These are phyloP conservation scores for Purpureocillium takamizusanense DNA, from an alignment of 2,329 filamentous ascomycete species.

Conservation along the genomic window DNA sequence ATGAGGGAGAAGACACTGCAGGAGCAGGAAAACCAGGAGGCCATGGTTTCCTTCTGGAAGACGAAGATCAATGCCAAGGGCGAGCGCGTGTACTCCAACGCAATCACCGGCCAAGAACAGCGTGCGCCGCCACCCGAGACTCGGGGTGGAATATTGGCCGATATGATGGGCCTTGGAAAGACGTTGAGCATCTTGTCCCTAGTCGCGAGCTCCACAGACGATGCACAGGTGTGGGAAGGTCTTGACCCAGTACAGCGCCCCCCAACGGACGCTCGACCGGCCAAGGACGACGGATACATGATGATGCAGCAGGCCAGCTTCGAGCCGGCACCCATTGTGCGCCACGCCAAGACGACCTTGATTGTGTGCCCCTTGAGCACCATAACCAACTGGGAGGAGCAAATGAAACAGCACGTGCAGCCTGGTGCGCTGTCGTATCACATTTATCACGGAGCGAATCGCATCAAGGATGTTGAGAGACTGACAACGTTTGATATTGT, in stretches of 20 bases:
- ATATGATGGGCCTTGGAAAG: constrained; percentile 87
- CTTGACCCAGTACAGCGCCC: constrained; percentile 41
- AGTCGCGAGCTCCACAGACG: constrained; percentile 54
- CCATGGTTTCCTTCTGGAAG: constrained; percentile 72
- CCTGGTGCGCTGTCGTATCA: constrained; percentile 59
- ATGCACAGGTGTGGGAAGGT: constrained; percentile 53
- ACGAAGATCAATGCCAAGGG: constrained; percentile 40
- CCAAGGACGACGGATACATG: constrained; percentile 18
- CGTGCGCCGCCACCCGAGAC: constrained; percentile 54
- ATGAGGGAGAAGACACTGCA: constrained; percentile 61
- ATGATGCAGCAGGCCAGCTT: constrained; percentile 26
- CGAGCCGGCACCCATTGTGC: constrained; percentile 41
- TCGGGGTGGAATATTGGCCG: constrained; percentile 66
- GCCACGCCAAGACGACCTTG: constrained; percentile 71
- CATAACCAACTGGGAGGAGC: constrained; percentile 88
- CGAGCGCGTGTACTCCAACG: constrained; percentile 62
- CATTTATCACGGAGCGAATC: constrained; percentile 76
- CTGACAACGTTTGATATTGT: constrained; percentile 73
- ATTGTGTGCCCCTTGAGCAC: constrained; percentile 86
- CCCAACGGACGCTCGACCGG: constrained; percentile 28
- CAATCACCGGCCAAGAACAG: constrained; percentile 69
- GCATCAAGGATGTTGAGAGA: constrained; percentile 58
- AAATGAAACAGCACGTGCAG: constrained; percentile 74
- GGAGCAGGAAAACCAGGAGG: constrained; percentile 48
- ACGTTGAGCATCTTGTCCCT: constrained; percentile 79